Conservation (phyloP, 495 filamentous ascomycete species). For the Neurospora hispaniola region DNA sequence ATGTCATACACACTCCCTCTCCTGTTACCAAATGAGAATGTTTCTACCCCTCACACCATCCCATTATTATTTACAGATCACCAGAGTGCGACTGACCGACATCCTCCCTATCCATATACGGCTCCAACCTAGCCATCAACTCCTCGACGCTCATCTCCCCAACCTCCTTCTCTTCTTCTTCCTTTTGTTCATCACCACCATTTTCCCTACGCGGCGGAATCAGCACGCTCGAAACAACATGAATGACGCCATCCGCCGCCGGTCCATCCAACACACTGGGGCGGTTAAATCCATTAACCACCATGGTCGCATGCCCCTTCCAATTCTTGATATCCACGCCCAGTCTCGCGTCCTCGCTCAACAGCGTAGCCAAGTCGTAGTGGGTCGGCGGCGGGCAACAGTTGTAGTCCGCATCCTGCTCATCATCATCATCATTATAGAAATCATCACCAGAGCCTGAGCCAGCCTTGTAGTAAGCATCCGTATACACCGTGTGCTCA, state of each 20-base stretch:
- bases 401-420: slow-evolving; percentile 2
- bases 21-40: neutral
- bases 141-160: slow-evolving; percentile 17
- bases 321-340: slow-evolving; percentile 57
- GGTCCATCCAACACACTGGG: slow-evolving; percentile 57
- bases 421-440: neutral
- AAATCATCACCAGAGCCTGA: too few relatives aligned
- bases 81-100: neutral
- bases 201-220: slow-evolving; percentile 53
- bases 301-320: slow-evolving; percentile 51
- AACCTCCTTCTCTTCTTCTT: slow-evolving; percentile 4
- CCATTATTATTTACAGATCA: slow-evolving; percentile 7
- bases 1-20: neutral
- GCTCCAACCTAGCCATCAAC: slow-evolving; percentile 18
- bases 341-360: slow-evolving; percentile 44
- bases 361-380: slow-evolving; percentile 56
- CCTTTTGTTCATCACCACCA: slow-evolving; percentile 10
- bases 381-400: slow-evolving; percentile 23
- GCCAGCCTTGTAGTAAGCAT: slow-evolving; percentile 51
- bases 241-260: slow-evolving; percentile 64
- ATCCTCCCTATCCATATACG: slow-evolving; percentile 10
- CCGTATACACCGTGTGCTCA: slow-evolving; percentile 70
- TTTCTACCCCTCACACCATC: neutral
- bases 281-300: slow-evolving; percentile 54
- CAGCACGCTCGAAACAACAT: slow-evolving; percentile 58